phyloP scores from a whole-genome alignment of 805 yeast species.

The Groenewaldozyma salmanticensis region DNA sequence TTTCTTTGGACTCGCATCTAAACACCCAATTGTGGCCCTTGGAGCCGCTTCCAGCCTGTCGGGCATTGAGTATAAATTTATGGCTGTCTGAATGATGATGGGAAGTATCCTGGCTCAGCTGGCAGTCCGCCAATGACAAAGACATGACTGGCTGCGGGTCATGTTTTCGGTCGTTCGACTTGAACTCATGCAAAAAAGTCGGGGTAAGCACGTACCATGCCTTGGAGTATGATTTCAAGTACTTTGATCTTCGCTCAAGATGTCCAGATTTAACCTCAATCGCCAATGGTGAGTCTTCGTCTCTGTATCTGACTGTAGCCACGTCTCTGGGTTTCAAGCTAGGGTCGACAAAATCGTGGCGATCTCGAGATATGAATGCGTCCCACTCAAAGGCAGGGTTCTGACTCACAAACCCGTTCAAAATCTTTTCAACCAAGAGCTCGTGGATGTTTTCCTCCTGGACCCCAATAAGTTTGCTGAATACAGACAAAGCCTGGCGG shows the following conservation, averaged over 20 bases:
- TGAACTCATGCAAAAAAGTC: conserved; percentile 81
- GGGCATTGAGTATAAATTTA: conserved; percentile 73
- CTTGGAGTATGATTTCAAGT: conserved; percentile 77
- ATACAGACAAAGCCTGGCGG: conserved; percentile 68
- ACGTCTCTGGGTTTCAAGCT: conserved; percentile 50
- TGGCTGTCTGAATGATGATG: conserved; percentile 35
- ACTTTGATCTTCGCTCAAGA: conserved; percentile 85
- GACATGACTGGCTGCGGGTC: conserved; percentile 82
- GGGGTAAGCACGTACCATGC: conserved; percentile 92
- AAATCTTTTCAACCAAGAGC: conserved; percentile 59
- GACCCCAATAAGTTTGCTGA: conserved; percentile 54
- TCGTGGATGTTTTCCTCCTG: conserved; percentile 22
- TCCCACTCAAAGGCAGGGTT: conserved; percentile 86
- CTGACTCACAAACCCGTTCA: conserved; percentile 66
- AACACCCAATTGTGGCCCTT: conserved; percentile 92
- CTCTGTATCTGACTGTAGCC: conserved; percentile 54
- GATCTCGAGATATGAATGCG: conserved; percentile 61
- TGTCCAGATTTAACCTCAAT: conserved; percentile 64
- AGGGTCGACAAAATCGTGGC: conserved; percentile 54
- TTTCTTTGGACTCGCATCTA: conserved; percentile 71
- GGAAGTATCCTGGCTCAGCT: conserved; percentile 72
- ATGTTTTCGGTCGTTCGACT: conserved; percentile 67
- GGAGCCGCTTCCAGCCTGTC: conserved; percentile 50
- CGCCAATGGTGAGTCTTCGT: conserved; percentile 61
- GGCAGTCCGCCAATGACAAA: conserved; percentile 66